A percentile compares a stretch with the other conserved stretches of the same genome.
phyloP scores from a whole-genome alignment of 352 stramenopile genomes.

The Phytophthora rubi region DNA sequence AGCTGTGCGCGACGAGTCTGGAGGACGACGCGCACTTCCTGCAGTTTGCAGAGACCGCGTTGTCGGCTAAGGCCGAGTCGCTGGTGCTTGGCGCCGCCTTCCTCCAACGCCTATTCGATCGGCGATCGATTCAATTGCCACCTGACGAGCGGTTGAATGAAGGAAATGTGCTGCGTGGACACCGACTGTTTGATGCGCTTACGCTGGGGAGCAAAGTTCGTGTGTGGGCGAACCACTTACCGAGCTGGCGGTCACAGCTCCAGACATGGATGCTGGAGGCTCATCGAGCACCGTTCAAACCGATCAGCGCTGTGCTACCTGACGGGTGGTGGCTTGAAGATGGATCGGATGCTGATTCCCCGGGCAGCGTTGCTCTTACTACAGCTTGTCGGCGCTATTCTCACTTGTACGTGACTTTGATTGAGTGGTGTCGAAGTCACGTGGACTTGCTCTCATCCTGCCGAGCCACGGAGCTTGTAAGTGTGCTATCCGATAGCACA shows the following conservation, averaged over 20 bases:
- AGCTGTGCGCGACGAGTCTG: slow-evolving; percentile 34
- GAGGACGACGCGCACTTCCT: slow-evolving; percentile 39
- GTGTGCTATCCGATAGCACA: slow-evolving; percentile 32
- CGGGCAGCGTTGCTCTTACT: not conserved
- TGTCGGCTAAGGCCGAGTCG: slow-evolving; percentile 26
- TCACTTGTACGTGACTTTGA: slow-evolving; percentile 46
- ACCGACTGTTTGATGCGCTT: slow-evolving; percentile 38
- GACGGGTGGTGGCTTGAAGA: slow-evolving; percentile 7
- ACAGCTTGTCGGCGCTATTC: slow-evolving; percentile 39
- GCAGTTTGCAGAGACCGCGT: slow-evolving; percentile 31
- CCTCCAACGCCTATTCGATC: slow-evolving; percentile 35
- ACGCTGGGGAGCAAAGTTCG: slow-evolving; percentile 27
- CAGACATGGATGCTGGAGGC: slow-evolving; percentile 48
- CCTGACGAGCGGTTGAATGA: not conserved
- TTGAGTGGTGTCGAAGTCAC: slow-evolving; percentile 44
- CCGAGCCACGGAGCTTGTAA: slow-evolving; percentile 48
- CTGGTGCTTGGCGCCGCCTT: slow-evolving; percentile 30
- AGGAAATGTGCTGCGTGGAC: not conserved
- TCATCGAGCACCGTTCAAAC: slow-evolving; percentile 38
- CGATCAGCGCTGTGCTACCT: slow-evolving; percentile 31
- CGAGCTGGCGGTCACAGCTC: slow-evolving; percentile 47
- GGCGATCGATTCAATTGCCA: slow-evolving; percentile 2
- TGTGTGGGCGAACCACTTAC: slow-evolving; percentile 52
- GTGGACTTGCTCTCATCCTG: slow-evolving; percentile 41
- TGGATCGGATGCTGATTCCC: not conserved